Base-by-base conservation (phyloP, 108 stramenopile species). In the Pseudonitzschia multiseries region DNA sequence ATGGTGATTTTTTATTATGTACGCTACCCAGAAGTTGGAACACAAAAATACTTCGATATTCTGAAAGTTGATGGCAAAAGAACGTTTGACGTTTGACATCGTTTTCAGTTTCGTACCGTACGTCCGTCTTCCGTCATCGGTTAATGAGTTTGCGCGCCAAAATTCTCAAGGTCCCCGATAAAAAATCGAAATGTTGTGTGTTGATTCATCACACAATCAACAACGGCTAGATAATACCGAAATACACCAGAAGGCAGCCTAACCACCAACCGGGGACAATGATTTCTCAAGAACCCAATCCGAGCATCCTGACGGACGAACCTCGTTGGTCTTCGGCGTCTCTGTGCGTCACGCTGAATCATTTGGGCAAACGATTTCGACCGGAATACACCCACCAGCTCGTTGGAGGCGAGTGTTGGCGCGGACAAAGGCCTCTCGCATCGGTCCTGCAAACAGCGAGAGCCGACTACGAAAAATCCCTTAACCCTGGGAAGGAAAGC, bases 341-440 rank as follows among this genome's bases (percentile, higher is more conserved):
- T 0, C 63, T 78, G 31, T 81, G 72, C 57, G 78, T 80, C 29
- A 72, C 67, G 0, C 56, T 83, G 26, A 36, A 65, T 17, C 54
- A 75, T 29, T 65, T 69, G 12, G 48, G 53, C 48, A 48, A 63
- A 26, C 22, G 62, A n/a, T 90, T 91, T 80, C 84, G 77, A 36
- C 93, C 93, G 17, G 91, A 89, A 17, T 94, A 77, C 69, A 91
- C 90, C 21, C 93, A 94, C 71, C 93, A 92, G 79, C 78, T 71
- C 40, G 87, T 92, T 56, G 76, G 68, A 31, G 91, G 90, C 71
- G 70, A 33, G 14, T 75, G 28, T 24, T 78, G 90, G 56, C 81
- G 53, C 8, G 93, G 93, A 32, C 86, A 89, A 70, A 69, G 77
- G 18, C 93, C 90, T 28, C 32, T 71, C 29, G 27, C 62, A 66